These are phyloP conservation scores for Penicillium simplicissimum DNA, from an alignment of 495 filamentous ascomycete species.

Conservation along the genomic window DNA sequence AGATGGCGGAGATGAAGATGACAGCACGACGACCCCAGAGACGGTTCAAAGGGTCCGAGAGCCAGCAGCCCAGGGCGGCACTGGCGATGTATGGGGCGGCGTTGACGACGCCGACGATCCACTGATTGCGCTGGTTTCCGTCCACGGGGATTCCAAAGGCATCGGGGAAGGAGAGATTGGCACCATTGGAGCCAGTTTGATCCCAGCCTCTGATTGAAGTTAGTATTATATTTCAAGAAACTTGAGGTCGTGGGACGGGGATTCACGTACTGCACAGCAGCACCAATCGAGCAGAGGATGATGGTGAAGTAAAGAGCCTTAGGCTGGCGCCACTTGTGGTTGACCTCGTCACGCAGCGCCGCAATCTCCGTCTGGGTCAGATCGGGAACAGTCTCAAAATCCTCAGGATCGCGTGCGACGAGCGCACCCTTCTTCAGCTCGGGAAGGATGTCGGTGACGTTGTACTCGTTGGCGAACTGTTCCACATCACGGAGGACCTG, in stretches of 20 bases:
- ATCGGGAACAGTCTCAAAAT: conserved; percentile 55
- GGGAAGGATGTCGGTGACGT: conserved; percentile 47
- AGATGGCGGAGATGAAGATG: conserved; percentile 62
- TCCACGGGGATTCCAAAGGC: conserved; percentile 57
- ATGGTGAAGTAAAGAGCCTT: conserved; percentile 67
- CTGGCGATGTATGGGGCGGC: conserved; percentile 47
- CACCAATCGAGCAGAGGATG: conserved; percentile 67
- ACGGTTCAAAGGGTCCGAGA: conserved; percentile 59
- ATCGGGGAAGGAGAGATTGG: conserved; percentile 62
- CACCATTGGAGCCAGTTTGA: conserved; percentile 74
- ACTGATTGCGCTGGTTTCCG: conserved; percentile 44
- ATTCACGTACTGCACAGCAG: conserved; percentile 59
- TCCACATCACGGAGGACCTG: conserved; percentile 58
- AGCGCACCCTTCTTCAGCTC: conserved; percentile 62
- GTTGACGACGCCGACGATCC: conserved; percentile 65
- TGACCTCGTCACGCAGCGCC: conserved; percentile 57
- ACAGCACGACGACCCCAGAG: conserved; percentile 57
- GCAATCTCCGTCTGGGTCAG: conserved; percentile 55
- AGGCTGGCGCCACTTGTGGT: conserved; percentile 67
- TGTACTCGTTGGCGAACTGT: conserved; percentile 50
- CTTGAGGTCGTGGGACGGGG: background rate
- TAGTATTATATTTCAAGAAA: background rate
- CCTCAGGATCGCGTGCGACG: conserved; percentile 59
- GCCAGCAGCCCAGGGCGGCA: conserved; percentile 54
- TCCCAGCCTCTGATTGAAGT: conserved; percentile 56